Base-by-base conservation (phyloP, 75 land plant genomes). In the Isoetes taiwanensis region DNA sequence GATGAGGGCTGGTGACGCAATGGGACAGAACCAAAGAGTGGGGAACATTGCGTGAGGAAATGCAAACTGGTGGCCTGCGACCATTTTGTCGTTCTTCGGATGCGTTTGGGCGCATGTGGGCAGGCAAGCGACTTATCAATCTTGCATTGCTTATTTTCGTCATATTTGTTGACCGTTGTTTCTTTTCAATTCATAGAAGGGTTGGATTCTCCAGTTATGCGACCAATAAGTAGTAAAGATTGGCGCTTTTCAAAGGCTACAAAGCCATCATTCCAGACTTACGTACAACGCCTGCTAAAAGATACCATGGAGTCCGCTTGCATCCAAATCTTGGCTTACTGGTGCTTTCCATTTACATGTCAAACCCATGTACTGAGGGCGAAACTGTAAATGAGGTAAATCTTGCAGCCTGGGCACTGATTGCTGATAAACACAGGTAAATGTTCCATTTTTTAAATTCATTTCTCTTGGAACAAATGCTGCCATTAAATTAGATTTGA, bases 71-170 rank as follows among this genome's bases (percentile, higher is more conserved):
- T 25, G 65, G 67, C 0, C 26, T 43, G 29, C 42, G 67, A 1
- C 72, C 72, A 16, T 69, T 69, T 23, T 69, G 72, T 33, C 54
- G 66, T 38, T 57, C 33, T 19, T 33, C 41, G 14, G 72, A 66
- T 32, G 25, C 25, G 17, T 46, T 53, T 19, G 64, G 64, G 14
- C 42, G 72, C 3, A 69, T 69, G 72, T 62, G 65, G 67, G 72
- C 72, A 19, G 67, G 67, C 53, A 33, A 58, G 64, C 41, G 17
- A 23, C 8, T 12, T 9, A 6, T 6, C 6, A 19, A 12, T 12
- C 10, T 6, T 10, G 10, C 17, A 48, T 12, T 14, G n/a, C 6
- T 21, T 16, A 9, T 8, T 21, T 17, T 48, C 21, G 21, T 8
- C 9, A 9, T 5, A 16, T 8, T n/a, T 21, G 16, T 16, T 16